These are phyloP conservation scores for Cryptosporidium felis DNA, from an alignment of 169 alveolate species.

Conservation along the genomic window DNA sequence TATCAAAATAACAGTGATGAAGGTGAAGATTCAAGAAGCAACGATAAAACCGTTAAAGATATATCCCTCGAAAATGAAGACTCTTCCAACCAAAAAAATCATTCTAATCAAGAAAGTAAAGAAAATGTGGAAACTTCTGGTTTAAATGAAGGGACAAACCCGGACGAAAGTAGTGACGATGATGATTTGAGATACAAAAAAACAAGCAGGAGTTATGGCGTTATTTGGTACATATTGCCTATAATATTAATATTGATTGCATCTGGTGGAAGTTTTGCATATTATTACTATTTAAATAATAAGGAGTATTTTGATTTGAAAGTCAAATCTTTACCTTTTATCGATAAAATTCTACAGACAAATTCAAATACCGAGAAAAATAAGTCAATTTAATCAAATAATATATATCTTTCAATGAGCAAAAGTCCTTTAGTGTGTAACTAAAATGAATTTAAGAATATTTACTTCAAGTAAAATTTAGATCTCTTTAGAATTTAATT, in stretches of 20 bases:
- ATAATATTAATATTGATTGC: slow-evolving; percentile 22
- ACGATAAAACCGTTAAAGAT: background rate
- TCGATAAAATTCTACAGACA: too few relatives aligned
- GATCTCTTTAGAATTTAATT: background rate
- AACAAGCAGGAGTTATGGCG: slow-evolving; percentile 42
- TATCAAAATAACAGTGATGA: background rate
- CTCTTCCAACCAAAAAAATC: background rate
- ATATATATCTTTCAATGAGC: too few relatives aligned
- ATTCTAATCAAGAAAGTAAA: background rate
- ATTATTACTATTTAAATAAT: slow-evolving; percentile 49
- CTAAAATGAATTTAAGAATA: background rate
- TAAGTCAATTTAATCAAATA: too few relatives aligned
- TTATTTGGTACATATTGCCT: slow-evolving; percentile 50
- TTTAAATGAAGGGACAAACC: background rate
- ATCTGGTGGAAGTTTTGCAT: slow-evolving; percentile 28
- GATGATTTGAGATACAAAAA: background rate
- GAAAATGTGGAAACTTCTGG: background rate
- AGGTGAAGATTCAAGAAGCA: background rate
- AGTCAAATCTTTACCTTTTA: slow-evolving; percentile 4
- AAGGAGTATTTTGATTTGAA: slow-evolving; percentile 41
- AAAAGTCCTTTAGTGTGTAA: too few relatives aligned
- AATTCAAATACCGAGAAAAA: too few relatives aligned
- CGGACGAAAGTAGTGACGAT: background rate
- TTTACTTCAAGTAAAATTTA: background rate
- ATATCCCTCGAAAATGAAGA: background rate